Evolutionary conservation across 129 eudicot species (phyloP), one percentile per base, ranked within the genome.

Genomic region (Saussurea involucrata): DNA sequence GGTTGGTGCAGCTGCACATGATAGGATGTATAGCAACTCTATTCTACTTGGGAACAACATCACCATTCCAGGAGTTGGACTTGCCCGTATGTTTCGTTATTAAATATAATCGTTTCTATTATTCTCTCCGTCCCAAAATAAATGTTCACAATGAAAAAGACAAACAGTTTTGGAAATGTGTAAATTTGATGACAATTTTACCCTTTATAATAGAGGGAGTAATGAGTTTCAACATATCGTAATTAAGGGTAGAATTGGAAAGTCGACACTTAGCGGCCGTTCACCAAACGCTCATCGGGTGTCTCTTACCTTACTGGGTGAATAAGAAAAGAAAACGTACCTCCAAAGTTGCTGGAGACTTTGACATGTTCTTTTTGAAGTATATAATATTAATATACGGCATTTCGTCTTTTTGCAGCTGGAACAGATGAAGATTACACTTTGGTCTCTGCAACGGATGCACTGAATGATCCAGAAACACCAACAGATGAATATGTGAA

Each of bases 1-100:
- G 0, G 96, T 95, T 57, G 99, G 97, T 71, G 97, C 99, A 69
- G 96, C 99, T 33, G 83, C 97, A 73, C 97, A 95, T 70, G 97
- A 95, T 75, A 71, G 99, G 79, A 84, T 79, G 34, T 95, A 95
- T 63, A 84, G 84, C 71, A 95, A 95, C 85, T 90, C 95, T 4
- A 82, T 95, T 25, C 24, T 74, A 75, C 95, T 95, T n/a, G 97
- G 99, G 34, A 92, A 90, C 78, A 88, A 87, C 74, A 33, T 87
- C 77, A 92, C 90, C 80, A 81, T 95, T 73, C 55, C 85, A 20
- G 99, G 99, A 86, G 95, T 92, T 71, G 99, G 99, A 60, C 94
- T 95, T 82, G 97, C 98, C 81, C 84, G 92, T 90, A 84, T 57
- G 96, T 87, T 42, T n/a, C 6, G 10, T 69, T 15, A 32, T n/a